Conservation (phyloP, 2,329 filamentous ascomycete species). For the Trichoderma simmonsii region DNA sequence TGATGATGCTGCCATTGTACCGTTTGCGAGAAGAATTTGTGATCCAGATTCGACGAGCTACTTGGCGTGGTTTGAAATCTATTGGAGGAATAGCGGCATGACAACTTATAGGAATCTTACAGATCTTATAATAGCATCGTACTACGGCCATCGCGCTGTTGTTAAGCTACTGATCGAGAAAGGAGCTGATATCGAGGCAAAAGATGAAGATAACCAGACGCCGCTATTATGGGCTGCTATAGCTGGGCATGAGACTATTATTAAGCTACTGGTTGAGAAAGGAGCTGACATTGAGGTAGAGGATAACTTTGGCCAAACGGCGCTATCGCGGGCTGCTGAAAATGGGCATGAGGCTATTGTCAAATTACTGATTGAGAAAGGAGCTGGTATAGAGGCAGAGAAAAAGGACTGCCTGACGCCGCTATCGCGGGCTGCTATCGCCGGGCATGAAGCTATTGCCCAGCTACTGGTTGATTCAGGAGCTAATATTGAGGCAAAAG, state of each 20-base stretch:
- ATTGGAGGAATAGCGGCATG: too few relatives aligned
- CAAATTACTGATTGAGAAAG: too few relatives aligned
- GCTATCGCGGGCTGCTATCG: too few relatives aligned
- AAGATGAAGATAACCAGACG: fast-evolving
- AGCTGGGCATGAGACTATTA: fast-evolving
- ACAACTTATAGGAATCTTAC: too few relatives aligned
- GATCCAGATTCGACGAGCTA: neutral
- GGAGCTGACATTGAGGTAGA: neutral
- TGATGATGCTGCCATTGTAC: neutral
- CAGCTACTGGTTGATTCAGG: too few relatives aligned
- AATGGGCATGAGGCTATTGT: too few relatives aligned
- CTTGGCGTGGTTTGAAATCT: neutral
- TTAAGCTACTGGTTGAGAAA: neutral
- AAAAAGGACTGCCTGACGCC: too few relatives aligned
- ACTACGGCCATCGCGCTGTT: neutral
- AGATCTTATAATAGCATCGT: neutral
- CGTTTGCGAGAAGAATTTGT: fast-evolving
- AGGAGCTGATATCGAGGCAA: neutral
- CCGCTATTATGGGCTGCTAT: neutral
- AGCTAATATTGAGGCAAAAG: too few relatives aligned
- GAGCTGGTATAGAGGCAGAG: too few relatives aligned
- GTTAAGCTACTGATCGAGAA: neutral
- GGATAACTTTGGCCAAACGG: too few relatives aligned
- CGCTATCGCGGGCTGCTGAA: too few relatives aligned
- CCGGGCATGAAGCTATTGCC: too few relatives aligned